These are phyloP conservation scores for Scutellaria minor DNA, from an alignment of 257 asterid genomes.

Conservation along the genomic window DNA sequence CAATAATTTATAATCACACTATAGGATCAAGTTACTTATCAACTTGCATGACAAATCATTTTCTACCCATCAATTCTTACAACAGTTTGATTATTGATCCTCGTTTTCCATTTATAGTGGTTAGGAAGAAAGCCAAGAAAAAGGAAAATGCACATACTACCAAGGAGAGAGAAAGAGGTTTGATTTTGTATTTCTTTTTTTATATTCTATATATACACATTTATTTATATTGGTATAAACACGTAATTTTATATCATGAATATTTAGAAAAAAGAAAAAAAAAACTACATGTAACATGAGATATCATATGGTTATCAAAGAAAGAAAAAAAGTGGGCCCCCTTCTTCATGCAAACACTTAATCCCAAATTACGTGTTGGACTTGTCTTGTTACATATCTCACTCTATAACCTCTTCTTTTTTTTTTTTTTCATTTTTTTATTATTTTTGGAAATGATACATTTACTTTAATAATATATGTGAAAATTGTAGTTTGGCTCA, in stretches of 20 bases:
- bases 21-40: not conserved
- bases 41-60: conserved; percentile 32
- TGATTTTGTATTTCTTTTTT: too few species aligned
- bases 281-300: not conserved
- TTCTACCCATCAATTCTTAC: conserved; percentile 25
- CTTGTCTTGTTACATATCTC: not conserved
- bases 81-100: not conserved
- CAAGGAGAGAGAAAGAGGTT: not conserved
- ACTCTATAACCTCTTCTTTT: not conserved
- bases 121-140: not conserved
- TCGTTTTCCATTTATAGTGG: conserved; percentile 39
- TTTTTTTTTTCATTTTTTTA: not conserved
- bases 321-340: conserved; percentile 27
- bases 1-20: too few species aligned
- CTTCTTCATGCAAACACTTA: conserved; percentile 30
- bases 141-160: not conserved
- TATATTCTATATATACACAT: too few species aligned
- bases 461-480: too few species aligned
- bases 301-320: not conserved
- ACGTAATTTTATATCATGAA: too few species aligned
- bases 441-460: not conserved
- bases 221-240: too few species aligned
- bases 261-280: not conserved
- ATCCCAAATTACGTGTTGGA: conserved; percentile 3
- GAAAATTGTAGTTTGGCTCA: too few species aligned